Conservation (phyloP, 495 filamentous ascomycete genomes). For the Aspergillus incahuasiensis region DNA sequence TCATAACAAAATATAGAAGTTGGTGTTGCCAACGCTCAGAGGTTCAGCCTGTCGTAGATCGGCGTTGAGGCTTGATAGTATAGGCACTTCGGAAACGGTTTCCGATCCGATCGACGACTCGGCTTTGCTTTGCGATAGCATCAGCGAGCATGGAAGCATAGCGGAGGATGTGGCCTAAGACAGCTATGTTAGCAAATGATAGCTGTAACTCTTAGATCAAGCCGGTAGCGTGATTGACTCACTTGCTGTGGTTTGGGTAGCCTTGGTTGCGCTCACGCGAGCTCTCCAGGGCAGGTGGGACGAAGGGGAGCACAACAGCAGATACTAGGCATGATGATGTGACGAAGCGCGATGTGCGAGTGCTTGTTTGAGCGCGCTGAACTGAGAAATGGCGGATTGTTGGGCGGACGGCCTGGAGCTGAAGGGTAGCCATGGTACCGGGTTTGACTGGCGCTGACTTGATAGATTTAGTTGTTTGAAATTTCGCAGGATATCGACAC, state of each 20-base stretch:
- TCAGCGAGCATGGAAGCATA: constrained; percentile 45
- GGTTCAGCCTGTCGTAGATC: neutral
- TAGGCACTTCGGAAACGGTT: constrained; percentile 4
- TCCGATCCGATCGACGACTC: constrained; percentile 3
- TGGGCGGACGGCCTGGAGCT: constrained; percentile 27
- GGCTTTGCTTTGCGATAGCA: constrained; percentile 6
- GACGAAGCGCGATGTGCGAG: constrained; percentile 36
- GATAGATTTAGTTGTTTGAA: too few species aligned
- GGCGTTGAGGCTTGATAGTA: neutral
- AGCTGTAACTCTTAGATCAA: neutral
- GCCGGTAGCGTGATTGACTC: constrained; percentile 8
- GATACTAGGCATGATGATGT: constrained; percentile 38
- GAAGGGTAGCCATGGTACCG: constrained; percentile 31
- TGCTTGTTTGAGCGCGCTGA: constrained; percentile 35
- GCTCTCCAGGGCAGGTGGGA: constrained; percentile 44
- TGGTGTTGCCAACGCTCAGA: constrained; percentile 4
- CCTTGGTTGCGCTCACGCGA: constrained; percentile 35
- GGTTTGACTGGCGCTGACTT: constrained; percentile 8
- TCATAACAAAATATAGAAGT: neutral
- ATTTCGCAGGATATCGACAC: neutral
- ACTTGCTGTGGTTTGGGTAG: constrained; percentile 37
- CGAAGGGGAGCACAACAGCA: constrained; percentile 42
- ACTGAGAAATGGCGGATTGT: constrained; percentile 44
- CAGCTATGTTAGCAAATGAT: neutral
- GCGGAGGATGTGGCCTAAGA: constrained; percentile 34